phyloP scores from a whole-genome alignment of 2,329 filamentous ascomycete species.

The Hypoxylon sp. region DNA sequence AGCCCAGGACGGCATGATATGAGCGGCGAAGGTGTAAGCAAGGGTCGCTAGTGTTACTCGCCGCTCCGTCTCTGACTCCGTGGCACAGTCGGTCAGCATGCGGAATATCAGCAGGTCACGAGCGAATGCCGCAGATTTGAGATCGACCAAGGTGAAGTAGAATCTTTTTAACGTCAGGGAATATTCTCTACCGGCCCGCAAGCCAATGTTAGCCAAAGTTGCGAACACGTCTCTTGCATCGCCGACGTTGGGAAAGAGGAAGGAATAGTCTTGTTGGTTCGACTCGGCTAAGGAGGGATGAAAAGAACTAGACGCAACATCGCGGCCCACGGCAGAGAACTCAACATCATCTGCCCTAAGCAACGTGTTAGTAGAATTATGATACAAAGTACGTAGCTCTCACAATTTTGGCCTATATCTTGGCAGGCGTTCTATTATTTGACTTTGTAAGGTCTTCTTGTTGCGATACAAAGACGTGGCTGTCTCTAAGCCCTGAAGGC shows the following conservation, averaged over 20 bases:
- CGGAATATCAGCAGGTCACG: constrained; percentile 10
- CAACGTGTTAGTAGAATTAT: neutral
- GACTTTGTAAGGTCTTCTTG: neutral
- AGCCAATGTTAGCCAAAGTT: neutral
- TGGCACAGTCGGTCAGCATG: constrained; percentile 1
- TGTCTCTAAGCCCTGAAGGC: neutral
- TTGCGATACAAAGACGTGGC: neutral
- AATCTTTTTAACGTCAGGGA: neutral
- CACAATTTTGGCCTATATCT: constrained; percentile 6
- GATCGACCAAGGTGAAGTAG: constrained; percentile 11
- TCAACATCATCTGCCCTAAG: neutral
- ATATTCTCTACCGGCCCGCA: neutral
- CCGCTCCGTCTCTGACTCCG: neutral
- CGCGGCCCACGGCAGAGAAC: neutral
- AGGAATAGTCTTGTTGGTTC: constrained; percentile 1
- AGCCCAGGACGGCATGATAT: constrained; percentile 3
- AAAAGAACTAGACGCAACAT: neutral
- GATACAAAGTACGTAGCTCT: neutral
- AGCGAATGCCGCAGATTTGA: neutral
- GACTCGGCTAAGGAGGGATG: neutral
- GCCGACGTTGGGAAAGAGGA: constrained; percentile 4
- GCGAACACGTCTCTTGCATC: constrained; percentile 11
- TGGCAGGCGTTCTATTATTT: neutral
- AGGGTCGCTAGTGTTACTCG: neutral
- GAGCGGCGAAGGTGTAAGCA: constrained; percentile 1